These are phyloP conservation scores for Cyclotella sp. DNA, from an alignment of 108 stramenopile genomes.

Conservation along the genomic window DNA sequence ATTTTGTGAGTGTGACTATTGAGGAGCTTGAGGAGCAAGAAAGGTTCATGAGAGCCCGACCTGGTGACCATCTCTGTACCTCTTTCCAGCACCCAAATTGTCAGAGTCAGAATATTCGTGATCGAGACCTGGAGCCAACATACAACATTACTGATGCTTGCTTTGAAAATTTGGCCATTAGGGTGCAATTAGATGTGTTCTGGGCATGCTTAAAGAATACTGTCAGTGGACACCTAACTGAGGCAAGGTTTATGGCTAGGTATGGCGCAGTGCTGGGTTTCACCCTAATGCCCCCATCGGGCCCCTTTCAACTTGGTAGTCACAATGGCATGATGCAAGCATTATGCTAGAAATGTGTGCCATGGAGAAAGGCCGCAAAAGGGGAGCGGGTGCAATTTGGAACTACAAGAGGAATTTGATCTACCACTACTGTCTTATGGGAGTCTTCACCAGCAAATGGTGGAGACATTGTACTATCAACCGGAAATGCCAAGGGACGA, in stretches of 20 bases:
- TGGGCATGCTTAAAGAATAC: conserved; percentile 2
- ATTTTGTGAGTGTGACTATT: conserved; percentile 7
- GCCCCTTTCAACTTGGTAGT: too few species aligned
- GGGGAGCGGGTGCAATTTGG: conserved; percentile 3
- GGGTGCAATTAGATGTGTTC: conserved; percentile 10
- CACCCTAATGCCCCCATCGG: too few species aligned
- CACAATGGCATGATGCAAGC: too few species aligned
- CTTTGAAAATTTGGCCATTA: not conserved
- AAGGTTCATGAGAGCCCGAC: conserved; percentile 8
- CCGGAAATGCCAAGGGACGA: too few species aligned
- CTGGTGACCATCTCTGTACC: conserved; percentile 17
- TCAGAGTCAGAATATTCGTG: conserved; percentile 6
- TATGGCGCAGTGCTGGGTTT: too few species aligned
- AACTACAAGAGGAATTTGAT: not conserved
- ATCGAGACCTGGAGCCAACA: not conserved
- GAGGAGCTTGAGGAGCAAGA: conserved; percentile 1
- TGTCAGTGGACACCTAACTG: too few species aligned
- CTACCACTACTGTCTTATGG: conserved; percentile 25
- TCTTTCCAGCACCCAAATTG: conserved; percentile 16
- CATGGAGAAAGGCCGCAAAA: not conserved
- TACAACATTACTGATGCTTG: not conserved
- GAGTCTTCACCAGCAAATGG: conserved; percentile 14
- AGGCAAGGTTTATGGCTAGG: too few species aligned
- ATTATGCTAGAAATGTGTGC: too few species aligned
- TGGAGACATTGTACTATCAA: not conserved